A percentile compares a stretch with the other conserved stretches of the same genome.
Evolutionary conservation across 129 eudicot species (phyloP).

Genomic region (Glebionis coronaria): DNA sequence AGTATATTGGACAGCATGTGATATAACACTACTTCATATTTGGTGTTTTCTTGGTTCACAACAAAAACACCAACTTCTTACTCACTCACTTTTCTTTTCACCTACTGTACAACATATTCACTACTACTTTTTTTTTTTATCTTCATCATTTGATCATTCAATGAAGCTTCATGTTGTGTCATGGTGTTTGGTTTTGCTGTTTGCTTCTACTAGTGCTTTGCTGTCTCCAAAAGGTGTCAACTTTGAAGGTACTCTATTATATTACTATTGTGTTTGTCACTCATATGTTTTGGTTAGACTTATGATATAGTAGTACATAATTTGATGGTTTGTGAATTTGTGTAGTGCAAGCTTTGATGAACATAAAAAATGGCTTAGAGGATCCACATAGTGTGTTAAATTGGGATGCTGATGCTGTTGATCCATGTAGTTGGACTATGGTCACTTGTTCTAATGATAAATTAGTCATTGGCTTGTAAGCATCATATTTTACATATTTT

Average conservation of each 20-base stretch:
- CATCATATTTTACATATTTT: neutral
- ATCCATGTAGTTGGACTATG: conserved; percentile 89
- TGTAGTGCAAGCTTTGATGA: conserved; percentile 89
- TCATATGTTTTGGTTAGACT: no score
- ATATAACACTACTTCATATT: conserved; percentile 1
- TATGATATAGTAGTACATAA: no score
- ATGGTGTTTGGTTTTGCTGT: conserved; percentile 39
- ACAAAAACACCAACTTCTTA: conserved; percentile 12
- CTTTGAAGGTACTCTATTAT: conserved; percentile 56
- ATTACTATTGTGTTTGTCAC: no score
- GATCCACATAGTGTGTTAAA: conserved; percentile 70
- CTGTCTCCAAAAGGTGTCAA: conserved; percentile 91
- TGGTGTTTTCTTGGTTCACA: conserved; percentile 20
- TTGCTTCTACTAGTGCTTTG: conserved; percentile 47
- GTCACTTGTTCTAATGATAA: conserved; percentile 61
- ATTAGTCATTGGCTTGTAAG: conserved; percentile 72
- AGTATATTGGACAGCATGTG: conserved; percentile 19
- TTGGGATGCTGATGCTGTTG: conserved; percentile 73
- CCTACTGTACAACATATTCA: neutral
- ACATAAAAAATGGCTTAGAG: conserved; percentile 48
- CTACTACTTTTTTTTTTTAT: neutral
- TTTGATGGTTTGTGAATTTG: conserved; percentile 7
- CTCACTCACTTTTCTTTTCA: conserved; percentile 7
- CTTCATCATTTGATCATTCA: conserved; percentile 9
- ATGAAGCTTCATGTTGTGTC: conserved; percentile 33